These are phyloP conservation scores for Coemansia sp. DNA, from an alignment of 192 early-diverging fungal genomes.

Conservation along the genomic window DNA sequence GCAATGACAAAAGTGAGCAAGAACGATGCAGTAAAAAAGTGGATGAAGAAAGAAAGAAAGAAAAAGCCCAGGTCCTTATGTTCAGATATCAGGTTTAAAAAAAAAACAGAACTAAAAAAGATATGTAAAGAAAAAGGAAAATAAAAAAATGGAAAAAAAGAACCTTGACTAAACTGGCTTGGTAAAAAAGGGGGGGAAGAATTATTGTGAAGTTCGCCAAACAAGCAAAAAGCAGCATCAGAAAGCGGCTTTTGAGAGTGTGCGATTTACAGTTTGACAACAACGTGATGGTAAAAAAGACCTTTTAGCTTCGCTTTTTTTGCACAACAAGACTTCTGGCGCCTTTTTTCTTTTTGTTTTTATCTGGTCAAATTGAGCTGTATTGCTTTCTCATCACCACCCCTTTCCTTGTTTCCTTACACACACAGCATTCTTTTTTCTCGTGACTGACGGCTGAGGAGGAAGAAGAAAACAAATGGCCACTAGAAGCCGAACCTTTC, in stretches of 20 bases:
- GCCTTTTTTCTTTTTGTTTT: too few relatives aligned
- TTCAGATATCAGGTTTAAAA: background rate
- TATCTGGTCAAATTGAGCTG: too few relatives aligned
- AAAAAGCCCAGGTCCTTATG: background rate
- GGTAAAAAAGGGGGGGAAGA: too few relatives aligned
- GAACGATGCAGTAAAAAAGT: background rate
- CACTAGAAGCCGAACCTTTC: constrained; percentile 83
- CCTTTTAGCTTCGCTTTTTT: background rate
- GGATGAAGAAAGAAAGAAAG: background rate
- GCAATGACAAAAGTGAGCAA: background rate
- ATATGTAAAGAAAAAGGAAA: background rate
- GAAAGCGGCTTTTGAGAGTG: too few relatives aligned
- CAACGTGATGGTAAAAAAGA: background rate
- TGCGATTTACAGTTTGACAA: background rate
- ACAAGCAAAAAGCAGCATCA: too few relatives aligned
- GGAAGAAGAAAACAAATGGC: constrained; percentile 58
- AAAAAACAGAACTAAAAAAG: constrained; percentile 1
- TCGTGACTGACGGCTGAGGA: background rate
- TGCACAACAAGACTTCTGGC: too few relatives aligned
- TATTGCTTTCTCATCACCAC: too few relatives aligned
- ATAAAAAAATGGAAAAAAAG: too few relatives aligned
- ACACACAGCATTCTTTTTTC: background rate
- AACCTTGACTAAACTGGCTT: too few relatives aligned
- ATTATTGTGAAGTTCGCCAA: too few relatives aligned
- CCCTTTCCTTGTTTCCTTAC: background rate